These are phyloP conservation scores for Nemania serpens DNA, from an alignment of 2,329 filamentous ascomycete species.

Conservation along the genomic window DNA sequence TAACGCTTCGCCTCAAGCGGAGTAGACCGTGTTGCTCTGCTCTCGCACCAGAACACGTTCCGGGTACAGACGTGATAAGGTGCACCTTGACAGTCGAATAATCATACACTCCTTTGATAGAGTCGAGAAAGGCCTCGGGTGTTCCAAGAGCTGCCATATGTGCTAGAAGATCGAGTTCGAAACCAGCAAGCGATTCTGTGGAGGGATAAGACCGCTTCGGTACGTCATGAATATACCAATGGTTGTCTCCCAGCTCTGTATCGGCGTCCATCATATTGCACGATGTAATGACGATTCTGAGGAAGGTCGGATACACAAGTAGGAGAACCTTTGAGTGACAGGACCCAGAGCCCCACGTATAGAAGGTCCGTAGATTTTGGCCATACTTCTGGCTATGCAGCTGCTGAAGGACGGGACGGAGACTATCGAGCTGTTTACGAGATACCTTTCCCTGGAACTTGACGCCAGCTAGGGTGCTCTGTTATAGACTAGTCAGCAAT, in stretches of 20 bases:
- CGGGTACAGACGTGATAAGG: conserved; percentile 34
- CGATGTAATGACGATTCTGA: conserved; percentile 35
- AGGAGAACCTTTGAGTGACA: conserved; percentile 34
- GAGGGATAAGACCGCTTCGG: conserved; percentile 20
- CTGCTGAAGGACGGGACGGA: conserved; percentile 18
- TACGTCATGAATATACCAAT: conserved; percentile 39
- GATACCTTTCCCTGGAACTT: no score
- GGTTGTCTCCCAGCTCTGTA: conserved; percentile 35
- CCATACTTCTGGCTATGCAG: conserved; percentile 28
- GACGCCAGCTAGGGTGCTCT: not conserved
- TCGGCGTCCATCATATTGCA: conserved; percentile 39
- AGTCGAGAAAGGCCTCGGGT: conserved; percentile 29
- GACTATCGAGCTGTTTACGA: conserved; percentile 15
- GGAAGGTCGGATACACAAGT: conserved; percentile 33
- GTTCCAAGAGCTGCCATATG: conserved; percentile 31
- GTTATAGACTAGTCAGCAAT: not conserved
- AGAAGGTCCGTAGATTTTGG: conserved; percentile 34
- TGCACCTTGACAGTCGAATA: conserved; percentile 33
- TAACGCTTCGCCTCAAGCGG: conserved; percentile 28
- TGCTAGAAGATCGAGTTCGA: conserved; percentile 29
- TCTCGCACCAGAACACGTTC: not conserved
- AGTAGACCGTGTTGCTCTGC: conserved; percentile 30
- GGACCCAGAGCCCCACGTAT: conserved; percentile 27
- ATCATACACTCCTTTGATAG: conserved; percentile 32
- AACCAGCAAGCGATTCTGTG: conserved; percentile 8